These are phyloP conservation scores for Akanthomyces lecanii DNA, from an alignment of 2,329 filamentous ascomycete genomes.

Conservation along the genomic window DNA sequence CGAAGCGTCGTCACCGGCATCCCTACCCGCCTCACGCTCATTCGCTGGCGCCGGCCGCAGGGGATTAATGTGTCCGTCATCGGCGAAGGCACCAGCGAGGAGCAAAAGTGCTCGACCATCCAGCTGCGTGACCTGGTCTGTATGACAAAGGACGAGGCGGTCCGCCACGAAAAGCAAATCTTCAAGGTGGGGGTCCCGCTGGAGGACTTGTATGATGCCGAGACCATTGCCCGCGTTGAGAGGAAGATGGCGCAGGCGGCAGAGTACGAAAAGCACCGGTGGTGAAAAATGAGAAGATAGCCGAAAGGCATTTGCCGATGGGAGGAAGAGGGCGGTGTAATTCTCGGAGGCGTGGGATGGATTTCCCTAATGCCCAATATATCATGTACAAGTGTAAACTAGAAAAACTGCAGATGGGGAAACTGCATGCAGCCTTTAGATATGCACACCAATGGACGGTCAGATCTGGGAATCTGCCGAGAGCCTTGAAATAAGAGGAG, in stretches of 20 bases:
- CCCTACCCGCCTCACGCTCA: constrained; percentile 71
- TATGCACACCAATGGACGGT: neutral
- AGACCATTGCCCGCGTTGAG: constrained; percentile 64
- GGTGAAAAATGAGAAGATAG: constrained; percentile 4
- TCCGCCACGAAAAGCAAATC: constrained; percentile 73
- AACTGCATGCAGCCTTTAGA: neutral
- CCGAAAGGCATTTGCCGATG: neutral
- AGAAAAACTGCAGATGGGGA: neutral
- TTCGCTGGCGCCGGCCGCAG: constrained; percentile 70
- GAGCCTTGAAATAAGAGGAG: neutral
- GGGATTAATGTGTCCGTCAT: constrained; percentile 54
- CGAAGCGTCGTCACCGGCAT: constrained; percentile 80
- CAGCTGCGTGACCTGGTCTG: constrained; percentile 70
- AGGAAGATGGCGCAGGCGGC: constrained; percentile 63
- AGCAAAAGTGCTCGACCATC: constrained; percentile 73
- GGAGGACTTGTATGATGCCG: constrained; percentile 69
- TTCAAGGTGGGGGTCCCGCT: constrained; percentile 63
- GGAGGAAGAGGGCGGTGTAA: neutral
- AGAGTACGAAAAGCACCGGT: constrained; percentile 51
- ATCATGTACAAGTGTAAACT: constrained; percentile 2
- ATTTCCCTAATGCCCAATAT: neutral
- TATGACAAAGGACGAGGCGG: constrained; percentile 89
- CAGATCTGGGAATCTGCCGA: neutral
- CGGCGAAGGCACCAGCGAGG: constrained; percentile 61
- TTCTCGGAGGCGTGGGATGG: neutral